Base-by-base conservation (phyloP, 495 filamentous ascomycete genomes). In the Trichoderma parareesei region DNA sequence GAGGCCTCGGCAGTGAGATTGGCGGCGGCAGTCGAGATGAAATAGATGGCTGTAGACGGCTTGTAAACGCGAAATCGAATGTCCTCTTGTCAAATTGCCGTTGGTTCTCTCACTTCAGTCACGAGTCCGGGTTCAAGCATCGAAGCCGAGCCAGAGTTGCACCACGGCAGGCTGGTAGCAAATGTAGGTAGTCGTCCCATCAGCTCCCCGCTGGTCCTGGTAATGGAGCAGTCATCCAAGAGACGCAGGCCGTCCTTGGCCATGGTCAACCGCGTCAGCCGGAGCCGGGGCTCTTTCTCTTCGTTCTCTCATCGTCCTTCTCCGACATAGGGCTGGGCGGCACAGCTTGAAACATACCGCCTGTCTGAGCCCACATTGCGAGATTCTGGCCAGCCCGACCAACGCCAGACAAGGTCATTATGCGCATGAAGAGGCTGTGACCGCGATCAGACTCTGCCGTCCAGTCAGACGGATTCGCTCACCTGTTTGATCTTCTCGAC, bases 331-430 rank as follows among this genome's bases (percentile, higher is more conserved):
- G 53, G 53, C 53, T 57, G 53, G 49, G 13, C 53, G 14, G 27
- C 27, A 27, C 27, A 41, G 53, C 53, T 57, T 57, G 53, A 57
- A 57, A 57, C 53, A 55, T 55, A 55, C 48, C 48, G 48, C 48
- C n/a, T 33, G 6, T 55, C 48, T 11, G n/a, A 27, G 5, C 6
- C 48, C 18, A 27, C 8, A 9, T 9, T 16, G 2, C 20, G 5
- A 9, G 9, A 3, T 57, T 13, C 14, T 35, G 8, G 20, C 53
- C 37, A 57, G 53, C 53, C 27, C 53, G 53, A 57, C 27, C 53
- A 37, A 4, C 6, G 40, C 44, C 44, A 10, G 44, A 14, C 8
- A 5, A 14, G 44, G n/a, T 41, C 40, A 11, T 41, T 11, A 48
- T 48, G 44, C 44, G 44, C 44, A 48, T 48, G 44, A 48, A 48